These are phyloP conservation scores for Pestalotiopsis sp. DNA, from an alignment of 2,329 filamentous ascomycete species.

Conservation along the genomic window DNA sequence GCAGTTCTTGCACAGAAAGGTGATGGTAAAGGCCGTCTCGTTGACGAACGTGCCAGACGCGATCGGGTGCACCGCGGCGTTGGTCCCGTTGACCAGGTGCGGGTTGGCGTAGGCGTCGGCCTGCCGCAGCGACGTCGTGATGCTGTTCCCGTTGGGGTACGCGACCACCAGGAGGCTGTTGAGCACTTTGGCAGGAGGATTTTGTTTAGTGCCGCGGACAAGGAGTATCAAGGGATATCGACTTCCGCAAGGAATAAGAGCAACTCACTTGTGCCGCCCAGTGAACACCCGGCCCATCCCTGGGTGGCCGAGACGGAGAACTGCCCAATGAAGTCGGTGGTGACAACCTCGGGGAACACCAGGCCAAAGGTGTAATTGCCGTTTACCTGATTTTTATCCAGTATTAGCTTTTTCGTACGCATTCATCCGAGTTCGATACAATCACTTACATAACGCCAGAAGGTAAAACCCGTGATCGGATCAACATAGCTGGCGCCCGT, in stretches of 20 bases:
- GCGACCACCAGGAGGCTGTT: slow-evolving; percentile 9
- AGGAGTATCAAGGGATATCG: neutral
- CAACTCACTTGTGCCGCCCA: slow-evolving; percentile 9
- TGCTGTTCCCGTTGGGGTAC: slow-evolving; percentile 4
- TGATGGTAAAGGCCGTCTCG: neutral
- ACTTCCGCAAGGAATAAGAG: too few species aligned
- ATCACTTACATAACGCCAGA: neutral
- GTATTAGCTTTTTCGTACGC: neutral
- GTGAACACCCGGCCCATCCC: slow-evolving; percentile 1
- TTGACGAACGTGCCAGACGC: slow-evolving; percentile 2
- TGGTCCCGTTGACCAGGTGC: slow-evolving; percentile 7
- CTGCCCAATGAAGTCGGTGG: slow-evolving; percentile 12
- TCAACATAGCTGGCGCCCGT: slow-evolving; percentile 7
- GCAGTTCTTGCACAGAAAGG: slow-evolving; percentile 8
- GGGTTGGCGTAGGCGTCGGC: slow-evolving; percentile 10
- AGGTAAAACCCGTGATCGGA: slow-evolving; percentile 8
- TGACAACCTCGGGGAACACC: slow-evolving; percentile 1
- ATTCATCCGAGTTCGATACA: neutral
- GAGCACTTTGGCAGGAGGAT: neutral
- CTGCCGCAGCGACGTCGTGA: slow-evolving; percentile 4
- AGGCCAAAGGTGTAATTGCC: slow-evolving; percentile 8
- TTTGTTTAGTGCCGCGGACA: neutral
- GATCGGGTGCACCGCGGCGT: neutral
- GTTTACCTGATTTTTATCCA: neutral
- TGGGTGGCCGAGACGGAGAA: neutral